Evolutionary conservation across 1,284 basidiomycete genomes (phyloP).

Genomic region (Puccinia novopanici): DNA sequence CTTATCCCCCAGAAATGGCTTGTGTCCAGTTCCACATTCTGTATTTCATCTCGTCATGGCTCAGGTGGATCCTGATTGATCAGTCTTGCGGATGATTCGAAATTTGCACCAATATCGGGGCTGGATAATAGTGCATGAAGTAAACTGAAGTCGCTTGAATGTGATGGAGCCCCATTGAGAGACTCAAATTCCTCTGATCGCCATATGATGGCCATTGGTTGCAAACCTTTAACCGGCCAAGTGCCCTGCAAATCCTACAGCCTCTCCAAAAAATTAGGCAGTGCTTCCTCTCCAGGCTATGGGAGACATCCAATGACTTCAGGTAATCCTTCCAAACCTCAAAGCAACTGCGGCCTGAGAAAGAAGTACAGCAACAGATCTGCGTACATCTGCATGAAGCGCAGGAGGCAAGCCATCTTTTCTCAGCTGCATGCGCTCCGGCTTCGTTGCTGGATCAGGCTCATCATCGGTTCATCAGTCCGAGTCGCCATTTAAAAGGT

Average conservation of each 20-base stretch:
- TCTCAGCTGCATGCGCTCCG: neutral
- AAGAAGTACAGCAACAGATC: neutral
- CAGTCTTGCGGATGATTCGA: neutral
- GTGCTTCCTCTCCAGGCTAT: neutral
- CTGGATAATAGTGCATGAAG: neutral
- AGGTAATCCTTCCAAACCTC: neutral
- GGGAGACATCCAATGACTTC: neutral
- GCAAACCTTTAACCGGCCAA: neutral
- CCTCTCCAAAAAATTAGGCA: too few relatives aligned
- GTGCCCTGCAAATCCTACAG: neutral
- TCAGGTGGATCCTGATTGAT: neutral
- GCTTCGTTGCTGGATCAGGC: neutral
- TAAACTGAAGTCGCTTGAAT: neutral
- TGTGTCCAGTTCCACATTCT: neutral
- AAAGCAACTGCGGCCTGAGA: neutral
- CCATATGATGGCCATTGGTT: neutral
- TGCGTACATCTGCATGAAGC: neutral
- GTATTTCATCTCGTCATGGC: neutral
- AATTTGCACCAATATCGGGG: neutral
- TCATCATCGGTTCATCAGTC: neutral
- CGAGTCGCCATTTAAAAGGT: too few relatives aligned
- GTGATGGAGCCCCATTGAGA: neutral
- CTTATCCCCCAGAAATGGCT: neutral
- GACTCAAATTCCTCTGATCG: neutral
- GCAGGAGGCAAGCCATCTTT: conserved; percentile 6